Evolutionary conservation across 2,329 filamentous ascomycete genomes (phyloP).

Genomic region (Ophiocordyceps unilateralis): DNA sequence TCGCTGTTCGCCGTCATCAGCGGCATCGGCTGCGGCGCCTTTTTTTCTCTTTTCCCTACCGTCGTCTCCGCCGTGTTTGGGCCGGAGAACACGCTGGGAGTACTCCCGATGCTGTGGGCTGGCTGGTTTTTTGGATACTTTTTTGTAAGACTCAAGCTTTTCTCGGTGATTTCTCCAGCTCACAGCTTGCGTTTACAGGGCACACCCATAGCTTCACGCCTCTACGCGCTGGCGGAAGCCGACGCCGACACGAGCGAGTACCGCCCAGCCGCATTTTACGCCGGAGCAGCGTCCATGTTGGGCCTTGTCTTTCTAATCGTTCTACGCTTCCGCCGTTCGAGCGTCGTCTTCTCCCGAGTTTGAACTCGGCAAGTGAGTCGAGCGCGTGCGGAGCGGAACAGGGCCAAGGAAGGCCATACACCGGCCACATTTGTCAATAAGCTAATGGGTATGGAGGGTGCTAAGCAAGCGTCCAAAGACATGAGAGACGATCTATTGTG

Average conservation of each 20-base stretch:
- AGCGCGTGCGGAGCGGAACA: no score
- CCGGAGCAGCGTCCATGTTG: constrained; percentile 9
- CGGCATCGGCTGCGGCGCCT: constrained; percentile 12
- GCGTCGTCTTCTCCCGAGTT: constrained; percentile 1
- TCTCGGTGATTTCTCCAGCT: neutral
- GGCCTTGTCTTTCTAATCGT: constrained; percentile 5
- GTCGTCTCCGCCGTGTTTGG: constrained; percentile 9
- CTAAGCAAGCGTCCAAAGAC: no score
- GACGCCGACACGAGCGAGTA: constrained; percentile 6
- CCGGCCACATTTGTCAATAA: no score
- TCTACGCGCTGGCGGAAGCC: constrained; percentile 8
- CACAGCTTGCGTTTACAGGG: constrained; percentile 5
- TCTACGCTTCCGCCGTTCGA: constrained; percentile 2
- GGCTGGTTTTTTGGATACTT: constrained; percentile 13
- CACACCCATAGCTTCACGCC: constrained; percentile 10
- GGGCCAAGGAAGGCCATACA: no score
- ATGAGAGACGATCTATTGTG: no score
- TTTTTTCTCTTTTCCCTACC: constrained; percentile 11
- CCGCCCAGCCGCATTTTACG: constrained; percentile 11
- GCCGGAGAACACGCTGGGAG: constrained; percentile 8
- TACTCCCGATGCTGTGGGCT: constrained; percentile 11
- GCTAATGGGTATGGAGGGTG: no score
- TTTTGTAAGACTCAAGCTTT: constrained; percentile 6
- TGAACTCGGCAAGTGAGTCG: neutral
- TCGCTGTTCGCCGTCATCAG: constrained; percentile 10